Base-by-base conservation (phyloP, 108 stramenopile species). In the Cylindrotheca fusiformis region DNA sequence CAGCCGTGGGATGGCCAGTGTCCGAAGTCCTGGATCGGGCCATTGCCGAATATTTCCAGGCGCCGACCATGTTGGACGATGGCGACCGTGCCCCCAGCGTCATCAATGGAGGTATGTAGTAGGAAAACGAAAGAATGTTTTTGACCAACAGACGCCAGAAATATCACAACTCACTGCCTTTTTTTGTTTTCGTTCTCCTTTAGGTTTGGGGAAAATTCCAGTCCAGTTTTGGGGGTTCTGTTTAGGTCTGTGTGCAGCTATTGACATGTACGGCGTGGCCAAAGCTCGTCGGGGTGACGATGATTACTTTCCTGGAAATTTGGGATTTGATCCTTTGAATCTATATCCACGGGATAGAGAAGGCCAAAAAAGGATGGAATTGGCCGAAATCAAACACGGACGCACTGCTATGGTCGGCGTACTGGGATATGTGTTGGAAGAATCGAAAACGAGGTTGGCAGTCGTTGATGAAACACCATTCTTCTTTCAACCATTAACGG, bases 311-410 rank as follows among this genome's bases (percentile, higher is more conserved):
- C 90, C 93, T 1, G 93, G 93, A 32, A 84, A 95, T 62, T 71
- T 90, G 25, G 88, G 83, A 17, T 93, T 90, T 66, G 94, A 95
- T 77, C 94, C 94, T 3, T 52, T 93, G 48, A 72, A 71, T 24
- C 64, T 92, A 41, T 95, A 87, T 72, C 87, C 90, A 3, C 12
- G 22, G 8, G 85, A 85, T 36, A 55, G 54, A 22, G 69, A 73
- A 33, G 85, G 72, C 4, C 76, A 78, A 67, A 53, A 63, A n/a
- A 55, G 67, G 24, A 82, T 93, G 85, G 82, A 91, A 63, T 62
- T 89, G 61, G 86, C 87, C 32, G 94, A 95, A 65, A 88, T 95
- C 62, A 88, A 89, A 66, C 82, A 93, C 68, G 94, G 94, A 14
- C 66, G 94, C 47, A 32, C 88, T 29, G 84, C 84, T 20, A 94